A percentile compares a stretch with the other conserved stretches of the same genome.
Evolutionary conservation across 1,284 basidiomycete species (phyloP).

Genomic region (Pseudozyma tsukubaensis): DNA sequence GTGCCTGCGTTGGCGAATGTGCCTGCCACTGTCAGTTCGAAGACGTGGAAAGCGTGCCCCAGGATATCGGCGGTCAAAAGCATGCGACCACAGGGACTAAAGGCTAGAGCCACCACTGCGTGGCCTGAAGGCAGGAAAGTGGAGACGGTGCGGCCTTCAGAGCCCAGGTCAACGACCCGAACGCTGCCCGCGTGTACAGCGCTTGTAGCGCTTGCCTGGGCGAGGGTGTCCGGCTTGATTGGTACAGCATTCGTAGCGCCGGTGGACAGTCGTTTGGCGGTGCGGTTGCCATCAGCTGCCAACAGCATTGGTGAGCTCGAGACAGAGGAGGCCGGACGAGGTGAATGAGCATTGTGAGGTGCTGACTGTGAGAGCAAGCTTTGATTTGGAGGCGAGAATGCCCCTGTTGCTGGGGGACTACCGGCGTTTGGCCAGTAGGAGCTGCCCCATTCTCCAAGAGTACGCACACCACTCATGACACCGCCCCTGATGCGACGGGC

Average conservation of each 20-base stretch:
- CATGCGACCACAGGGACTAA: slow-evolving; percentile 43
- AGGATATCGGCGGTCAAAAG: slow-evolving; percentile 35
- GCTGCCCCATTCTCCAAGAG: slow-evolving; percentile 47
- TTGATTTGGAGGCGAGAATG: slow-evolving; percentile 20
- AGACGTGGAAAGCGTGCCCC: slow-evolving; percentile 45
- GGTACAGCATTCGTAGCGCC: slow-evolving; percentile 2
- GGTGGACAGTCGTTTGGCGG: slow-evolving; percentile 19
- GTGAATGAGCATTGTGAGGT: slow-evolving; percentile 20
- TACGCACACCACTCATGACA: slow-evolving; percentile 46
- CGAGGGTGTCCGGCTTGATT: not conserved
- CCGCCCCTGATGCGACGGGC: slow-evolving; percentile 47
- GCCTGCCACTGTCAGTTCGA: slow-evolving; percentile 33
- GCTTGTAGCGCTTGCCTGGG: not conserved
- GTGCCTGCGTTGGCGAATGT: slow-evolving; percentile 16
- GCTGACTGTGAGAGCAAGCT: slow-evolving; percentile 43
- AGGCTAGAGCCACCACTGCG: slow-evolving; percentile 19
- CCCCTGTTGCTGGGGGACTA: slow-evolving; percentile 12
- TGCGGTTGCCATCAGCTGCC: slow-evolving; percentile 14
- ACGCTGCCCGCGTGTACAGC: slow-evolving; percentile 15
- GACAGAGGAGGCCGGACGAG: slow-evolving; percentile 28
- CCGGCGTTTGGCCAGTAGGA: slow-evolving; percentile 41
- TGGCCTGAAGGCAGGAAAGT: slow-evolving; percentile 34
- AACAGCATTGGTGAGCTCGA: slow-evolving; percentile 41
- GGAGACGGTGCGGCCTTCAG: slow-evolving; percentile 16
- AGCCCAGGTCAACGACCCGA: slow-evolving; percentile 36